Evolutionary conservation across 2,329 filamentous ascomycete species (phyloP), one percentile per base, ranked within the genome.

Genomic region (Colletotrichum melonis): DNA sequence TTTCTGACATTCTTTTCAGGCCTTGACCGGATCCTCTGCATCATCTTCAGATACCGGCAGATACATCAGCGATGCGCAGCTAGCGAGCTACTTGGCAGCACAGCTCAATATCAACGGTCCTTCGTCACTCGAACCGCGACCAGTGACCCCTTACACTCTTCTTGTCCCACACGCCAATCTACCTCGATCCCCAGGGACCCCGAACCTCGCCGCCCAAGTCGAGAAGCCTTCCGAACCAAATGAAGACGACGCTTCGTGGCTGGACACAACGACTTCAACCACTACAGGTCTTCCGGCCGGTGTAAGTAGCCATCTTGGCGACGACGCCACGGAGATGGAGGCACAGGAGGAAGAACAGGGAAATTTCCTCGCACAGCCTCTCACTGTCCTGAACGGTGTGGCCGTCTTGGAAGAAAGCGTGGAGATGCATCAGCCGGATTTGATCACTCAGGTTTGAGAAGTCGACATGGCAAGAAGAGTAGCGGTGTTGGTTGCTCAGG

Each of bases 321-420:
- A 52, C 11, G 30, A 32, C 14, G 11, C 49, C 22, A 73, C 71
- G 4, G 67, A 46, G 64, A 80, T 82, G 79, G 81, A 82, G 75
- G 72, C 78, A 46, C 75, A 78, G 14, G 82, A 84, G 63, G 73
- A 79, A 16, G 67, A 76, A 30, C 78, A 80, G 52, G 80, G 79
- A 3, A 73, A 69, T 16, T 84, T 84, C 73, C 81, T 81, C 5
- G 79, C 82, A 46, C 82, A 84, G 28, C 82, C 84, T 54, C 78
- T 89, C 2, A 84, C 86, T 35, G 86, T 90, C 1, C 81, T 84
- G 4, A 84, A 86, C 19, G 89, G 89, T 2, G 82, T 91, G 5
- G 88, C 89, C 1, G 78, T 92, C 30, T 86, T 87, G 3, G 89
- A 92, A 77, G 89, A 91, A 78, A 87, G 86, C 56, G 84, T 89